Percentiles rank a stretch among this genome's conserved stretches.
Conservation (phyloP, 1,139 yeast genomes). For the Torulaspora pretoriensis region DNA sequence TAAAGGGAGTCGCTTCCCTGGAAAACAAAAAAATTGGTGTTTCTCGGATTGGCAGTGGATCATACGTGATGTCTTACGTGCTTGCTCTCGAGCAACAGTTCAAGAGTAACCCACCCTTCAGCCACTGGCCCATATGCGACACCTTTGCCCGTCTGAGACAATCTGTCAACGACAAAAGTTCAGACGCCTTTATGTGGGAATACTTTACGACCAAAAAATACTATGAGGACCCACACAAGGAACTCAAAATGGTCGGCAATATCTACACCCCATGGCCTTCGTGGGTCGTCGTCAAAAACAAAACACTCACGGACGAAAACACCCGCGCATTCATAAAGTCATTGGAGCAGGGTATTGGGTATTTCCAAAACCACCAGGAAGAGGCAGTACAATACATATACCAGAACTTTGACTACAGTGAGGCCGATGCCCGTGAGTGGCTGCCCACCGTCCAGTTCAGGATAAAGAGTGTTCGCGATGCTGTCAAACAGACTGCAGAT, state of each 20-base stretch:
- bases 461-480: slow-evolving; percentile 47
- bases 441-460: slow-evolving; percentile 66
- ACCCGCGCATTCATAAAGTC: slow-evolving; percentile 48
- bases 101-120: slow-evolving; percentile 42
- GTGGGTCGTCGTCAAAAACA: slow-evolving; percentile 69
- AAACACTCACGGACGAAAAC: slow-evolving; percentile 37
- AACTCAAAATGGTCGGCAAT: slow-evolving; percentile 78
- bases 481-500: slow-evolving; percentile 54
- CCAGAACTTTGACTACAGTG: slow-evolving; percentile 65
- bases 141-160: slow-evolving; percentile 73
- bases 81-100: slow-evolving; percentile 59
- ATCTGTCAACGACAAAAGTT: slow-evolving; percentile 60
- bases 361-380: slow-evolving; percentile 56
- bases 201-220: slow-evolving; percentile 82
- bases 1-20: slow-evolving; percentile 50
- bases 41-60: slow-evolving; percentile 87
- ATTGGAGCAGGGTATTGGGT: slow-evolving; percentile 61
- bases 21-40: slow-evolving; percentile 67
- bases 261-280: slow-evolving; percentile 97
- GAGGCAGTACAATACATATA: slow-evolving; percentile 67
- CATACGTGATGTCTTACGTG: slow-evolving; percentile 86
- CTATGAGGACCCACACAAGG: slow-evolving; percentile 57
- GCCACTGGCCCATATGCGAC: slow-evolving; percentile 52
- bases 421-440: slow-evolving; percentile 55
- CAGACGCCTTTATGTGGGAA: slow-evolving; percentile 97